phyloP scores from a whole-genome alignment of 306 rosid genomes.

The Argentina anserina region DNA sequence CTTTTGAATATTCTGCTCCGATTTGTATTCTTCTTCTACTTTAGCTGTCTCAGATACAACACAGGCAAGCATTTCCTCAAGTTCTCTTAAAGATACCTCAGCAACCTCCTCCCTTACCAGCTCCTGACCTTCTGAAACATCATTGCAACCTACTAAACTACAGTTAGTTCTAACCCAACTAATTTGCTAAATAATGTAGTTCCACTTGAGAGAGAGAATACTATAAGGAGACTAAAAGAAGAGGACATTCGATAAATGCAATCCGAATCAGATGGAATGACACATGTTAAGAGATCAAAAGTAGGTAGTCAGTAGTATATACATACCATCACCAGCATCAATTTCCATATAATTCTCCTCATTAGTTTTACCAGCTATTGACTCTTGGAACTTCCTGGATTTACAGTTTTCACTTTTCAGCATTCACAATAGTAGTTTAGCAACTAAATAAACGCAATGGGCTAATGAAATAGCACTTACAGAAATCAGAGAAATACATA shows the following conservation, averaged over 20 bases:
- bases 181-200: neutral
- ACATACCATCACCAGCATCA: slow-evolving; percentile 36
- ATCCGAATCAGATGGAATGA: neutral
- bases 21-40: slow-evolving; percentile 49
- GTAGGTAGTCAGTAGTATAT: neutral
- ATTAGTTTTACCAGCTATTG: slow-evolving; percentile 23
- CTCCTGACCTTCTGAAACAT: slow-evolving; percentile 32
- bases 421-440: neutral
- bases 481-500: neutral
- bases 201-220: neutral
- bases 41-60: slow-evolving; percentile 39
- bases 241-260: neutral
- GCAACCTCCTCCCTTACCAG: slow-evolving; percentile 30
- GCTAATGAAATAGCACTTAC: neutral
- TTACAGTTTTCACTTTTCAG: slow-evolving; percentile 2
- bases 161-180: slow-evolving; percentile 17
- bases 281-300: neutral
- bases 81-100: slow-evolving; percentile 29
- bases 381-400: slow-evolving; percentile 61
- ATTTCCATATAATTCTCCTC: slow-evolving; percentile 22
- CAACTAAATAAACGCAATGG: neutral
- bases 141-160: slow-evolving; percentile 20
- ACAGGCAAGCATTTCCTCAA: slow-evolving; percentile 47
- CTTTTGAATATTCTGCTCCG: slow-evolving; percentile 39
- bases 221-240: neutral